Evolutionary conservation across 306 rosid genomes (phyloP).

Genomic region (Luffa acutangula): DNA sequence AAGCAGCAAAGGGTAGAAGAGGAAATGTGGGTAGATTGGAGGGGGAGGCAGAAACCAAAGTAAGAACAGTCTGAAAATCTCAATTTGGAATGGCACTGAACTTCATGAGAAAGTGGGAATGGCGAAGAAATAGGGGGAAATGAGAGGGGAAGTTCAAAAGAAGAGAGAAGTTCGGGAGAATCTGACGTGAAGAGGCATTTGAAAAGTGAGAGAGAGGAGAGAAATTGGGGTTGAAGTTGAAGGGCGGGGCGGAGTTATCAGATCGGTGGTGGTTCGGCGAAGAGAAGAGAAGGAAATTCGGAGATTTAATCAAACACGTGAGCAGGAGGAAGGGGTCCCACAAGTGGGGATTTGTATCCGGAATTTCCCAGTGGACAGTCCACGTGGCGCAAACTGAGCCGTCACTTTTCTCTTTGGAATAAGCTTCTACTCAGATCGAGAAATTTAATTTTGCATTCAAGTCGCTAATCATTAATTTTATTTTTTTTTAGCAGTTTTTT

Average conservation of each 20-base stretch:
- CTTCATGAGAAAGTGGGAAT: background rate
- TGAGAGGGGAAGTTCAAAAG: background rate
- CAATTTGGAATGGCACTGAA: background rate
- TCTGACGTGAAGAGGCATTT: background rate
- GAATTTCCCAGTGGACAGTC: background rate
- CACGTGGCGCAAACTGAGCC: constrained; percentile 36
- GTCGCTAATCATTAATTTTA: too few species aligned
- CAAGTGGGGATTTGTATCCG: constrained; percentile 9
- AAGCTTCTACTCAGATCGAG: too few species aligned
- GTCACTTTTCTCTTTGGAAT: background rate
- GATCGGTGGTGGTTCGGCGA: constrained; percentile 32
- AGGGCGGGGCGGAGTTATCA: constrained; percentile 15
- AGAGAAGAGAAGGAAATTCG: constrained; percentile 26
- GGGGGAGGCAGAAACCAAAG: background rate
- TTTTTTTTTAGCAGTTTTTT: too few species aligned
- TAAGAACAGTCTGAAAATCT: background rate
- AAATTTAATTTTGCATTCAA: too few species aligned
- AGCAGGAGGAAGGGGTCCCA: constrained; percentile 30
- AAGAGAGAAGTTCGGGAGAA: background rate
- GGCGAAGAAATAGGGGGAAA: background rate
- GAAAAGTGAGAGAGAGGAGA: constrained; percentile 19
- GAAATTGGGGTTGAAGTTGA: background rate
- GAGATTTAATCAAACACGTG: constrained; percentile 48
- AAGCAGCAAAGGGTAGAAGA: background rate
- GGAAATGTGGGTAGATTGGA: background rate